phyloP scores from a whole-genome alignment of 1,139 yeast genomes.

The Torulaspora pretoriensis region DNA sequence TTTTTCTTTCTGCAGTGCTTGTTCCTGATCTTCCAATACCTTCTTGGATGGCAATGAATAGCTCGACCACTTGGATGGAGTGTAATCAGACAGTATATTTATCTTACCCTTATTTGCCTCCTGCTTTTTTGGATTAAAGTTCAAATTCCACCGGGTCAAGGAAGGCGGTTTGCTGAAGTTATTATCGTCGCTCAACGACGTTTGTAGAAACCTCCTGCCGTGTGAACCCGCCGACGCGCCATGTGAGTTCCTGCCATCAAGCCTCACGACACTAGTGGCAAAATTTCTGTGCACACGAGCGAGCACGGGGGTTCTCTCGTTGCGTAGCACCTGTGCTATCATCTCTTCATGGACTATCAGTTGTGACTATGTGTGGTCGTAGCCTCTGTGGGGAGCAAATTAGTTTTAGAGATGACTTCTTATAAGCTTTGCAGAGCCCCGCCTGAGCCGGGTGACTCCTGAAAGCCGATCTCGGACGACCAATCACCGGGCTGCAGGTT shows the following conservation, averaged over 20 bases:
- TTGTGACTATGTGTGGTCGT: too few species aligned
- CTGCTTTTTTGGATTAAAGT: conserved; percentile 8
- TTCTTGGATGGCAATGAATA: conserved; percentile 31
- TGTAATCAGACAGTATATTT: conserved; percentile 1
- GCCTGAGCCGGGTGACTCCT: conserved; percentile 5
- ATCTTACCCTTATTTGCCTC: conserved; percentile 2
- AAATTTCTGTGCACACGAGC: conserved; percentile 11
- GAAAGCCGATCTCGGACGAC: conserved; percentile 4
- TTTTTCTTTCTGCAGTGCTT: conserved; percentile 9
- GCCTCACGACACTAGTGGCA: conserved; percentile 6
- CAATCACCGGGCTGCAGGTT: not conserved
- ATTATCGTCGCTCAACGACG: conserved; percentile 15
- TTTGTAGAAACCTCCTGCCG: conserved; percentile 19
- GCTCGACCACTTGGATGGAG: conserved; percentile 29
- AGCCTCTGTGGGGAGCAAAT: too few species aligned
- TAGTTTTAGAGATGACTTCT: not conserved
- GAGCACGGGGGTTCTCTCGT: conserved; percentile 10
- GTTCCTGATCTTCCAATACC: conserved; percentile 16
- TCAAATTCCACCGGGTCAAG: conserved; percentile 18
- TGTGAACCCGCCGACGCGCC: conserved; percentile 8
- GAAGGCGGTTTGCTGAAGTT: conserved; percentile 3
- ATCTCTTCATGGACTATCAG: conserved; percentile 1
- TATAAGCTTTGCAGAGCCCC: conserved; percentile 1
- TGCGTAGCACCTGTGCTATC: conserved; percentile 15
- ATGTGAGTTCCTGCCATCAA: conserved; percentile 7